Percentiles rank a stretch among this genome's conserved stretches.
phyloP scores from a whole-genome alignment of 1,139 yeast genomes.

The Citeromyces siamensis region DNA sequence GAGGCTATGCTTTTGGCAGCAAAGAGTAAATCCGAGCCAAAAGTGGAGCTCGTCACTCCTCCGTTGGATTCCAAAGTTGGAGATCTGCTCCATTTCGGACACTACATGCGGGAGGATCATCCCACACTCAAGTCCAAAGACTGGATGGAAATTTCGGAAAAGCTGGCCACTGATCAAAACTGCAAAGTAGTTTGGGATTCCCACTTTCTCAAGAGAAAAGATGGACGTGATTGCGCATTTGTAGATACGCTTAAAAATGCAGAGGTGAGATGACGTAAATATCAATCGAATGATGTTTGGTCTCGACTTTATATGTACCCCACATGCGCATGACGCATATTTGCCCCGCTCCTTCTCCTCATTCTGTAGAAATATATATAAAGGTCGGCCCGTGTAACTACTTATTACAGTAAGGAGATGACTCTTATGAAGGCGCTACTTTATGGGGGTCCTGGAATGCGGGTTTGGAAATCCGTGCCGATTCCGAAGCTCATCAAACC shows the following conservation, averaged over 20 bases:
- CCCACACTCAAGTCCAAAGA: constrained; percentile 22
- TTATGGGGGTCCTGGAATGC: constrained; percentile 25
- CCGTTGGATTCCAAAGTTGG: constrained; percentile 19
- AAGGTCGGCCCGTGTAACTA: neutral
- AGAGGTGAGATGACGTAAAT: too few relatives aligned
- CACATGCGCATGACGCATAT: neutral
- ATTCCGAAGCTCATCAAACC: constrained; percentile 22
- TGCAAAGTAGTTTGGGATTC: constrained; percentile 17
- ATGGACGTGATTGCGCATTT: too few relatives aligned
- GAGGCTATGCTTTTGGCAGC: constrained; percentile 53
- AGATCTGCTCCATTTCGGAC: constrained; percentile 20
- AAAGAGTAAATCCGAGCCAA: constrained; percentile 5
- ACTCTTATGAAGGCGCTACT: constrained; percentile 29
- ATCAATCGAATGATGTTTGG: too few relatives aligned
- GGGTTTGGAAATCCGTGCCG: constrained; percentile 22
- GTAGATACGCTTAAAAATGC: too few relatives aligned
- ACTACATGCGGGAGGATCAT: constrained; percentile 10
- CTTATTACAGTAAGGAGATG: constrained; percentile 3
- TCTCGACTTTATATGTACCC: constrained; percentile 1
- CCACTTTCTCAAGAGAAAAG: too few relatives aligned
- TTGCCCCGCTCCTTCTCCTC: constrained; percentile 2
- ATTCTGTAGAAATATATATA: neutral
- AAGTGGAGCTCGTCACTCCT: constrained; percentile 19
- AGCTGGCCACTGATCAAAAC: constrained; percentile 19
- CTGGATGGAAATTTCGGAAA: constrained; percentile 22